Evolutionary conservation across 2,329 filamentous ascomycete genomes (phyloP).

Genomic region (Apiospora phragmitis): DNA sequence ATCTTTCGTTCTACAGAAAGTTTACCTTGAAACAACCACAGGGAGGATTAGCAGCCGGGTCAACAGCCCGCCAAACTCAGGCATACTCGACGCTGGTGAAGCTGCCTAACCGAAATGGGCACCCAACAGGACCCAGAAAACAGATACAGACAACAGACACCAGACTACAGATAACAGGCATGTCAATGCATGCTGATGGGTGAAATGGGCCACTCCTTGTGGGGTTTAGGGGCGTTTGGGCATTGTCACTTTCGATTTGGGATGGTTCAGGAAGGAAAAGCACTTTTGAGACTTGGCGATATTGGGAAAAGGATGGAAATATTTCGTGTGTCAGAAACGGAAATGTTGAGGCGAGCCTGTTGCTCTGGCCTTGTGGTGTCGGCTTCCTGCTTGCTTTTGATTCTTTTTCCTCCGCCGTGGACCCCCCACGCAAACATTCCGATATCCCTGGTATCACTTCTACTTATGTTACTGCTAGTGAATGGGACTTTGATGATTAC

Average conservation of each 20-base stretch:
- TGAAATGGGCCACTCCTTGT: background rate
- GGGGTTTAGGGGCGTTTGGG: background rate
- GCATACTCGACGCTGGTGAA: background rate
- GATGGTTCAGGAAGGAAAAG: background rate
- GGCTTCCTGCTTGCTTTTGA: background rate
- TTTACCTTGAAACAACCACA: background rate
- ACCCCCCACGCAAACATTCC: constrained; percentile 1
- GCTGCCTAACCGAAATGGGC: background rate
- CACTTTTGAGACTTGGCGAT: background rate
- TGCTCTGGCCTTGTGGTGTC: background rate
- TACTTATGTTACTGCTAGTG: background rate
- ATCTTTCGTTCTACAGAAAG: background rate
- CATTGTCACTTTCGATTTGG: background rate
- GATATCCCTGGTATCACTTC: background rate
- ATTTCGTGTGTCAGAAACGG: background rate
- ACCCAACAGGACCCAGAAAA: background rate
- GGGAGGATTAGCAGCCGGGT: background rate
- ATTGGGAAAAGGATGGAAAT: background rate
- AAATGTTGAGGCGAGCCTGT: background rate
- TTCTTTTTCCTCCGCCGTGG: background rate
- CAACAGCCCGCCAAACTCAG: background rate
- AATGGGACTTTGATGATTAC: background rate
- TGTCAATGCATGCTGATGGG: background rate
- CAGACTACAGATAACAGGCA: background rate
- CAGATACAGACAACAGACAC: background rate